Conservation (phyloP, 352 stramenopile species). For the Pythium aquatile region DNA sequence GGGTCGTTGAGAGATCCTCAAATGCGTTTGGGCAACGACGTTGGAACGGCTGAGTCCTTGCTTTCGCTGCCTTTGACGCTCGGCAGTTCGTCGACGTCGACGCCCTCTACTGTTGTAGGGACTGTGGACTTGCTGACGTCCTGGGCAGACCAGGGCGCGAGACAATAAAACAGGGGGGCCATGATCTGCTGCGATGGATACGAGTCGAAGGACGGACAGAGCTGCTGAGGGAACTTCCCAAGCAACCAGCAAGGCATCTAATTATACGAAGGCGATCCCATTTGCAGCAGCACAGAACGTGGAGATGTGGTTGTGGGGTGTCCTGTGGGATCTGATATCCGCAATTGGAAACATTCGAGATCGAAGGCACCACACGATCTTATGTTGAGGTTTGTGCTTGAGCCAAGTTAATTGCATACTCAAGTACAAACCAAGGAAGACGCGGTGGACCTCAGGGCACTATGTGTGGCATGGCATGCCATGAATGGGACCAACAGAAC, state of each 20-base stretch:
- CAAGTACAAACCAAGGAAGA: too few species aligned
- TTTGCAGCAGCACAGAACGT: slow-evolving; percentile 3
- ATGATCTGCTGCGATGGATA: slow-evolving; percentile 5
- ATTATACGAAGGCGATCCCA: background rate
- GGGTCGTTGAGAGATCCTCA: slow-evolving; percentile 20
- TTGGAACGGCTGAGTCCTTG: background rate
- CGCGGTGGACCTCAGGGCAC: too few species aligned
- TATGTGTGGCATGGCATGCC: too few species aligned
- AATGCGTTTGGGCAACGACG: slow-evolving; percentile 15
- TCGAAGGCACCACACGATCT: slow-evolving; percentile 1
- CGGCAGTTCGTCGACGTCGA: background rate
- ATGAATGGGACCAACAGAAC: too few species aligned
- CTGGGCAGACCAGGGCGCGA: slow-evolving; percentile 23
- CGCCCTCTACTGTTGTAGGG: background rate
- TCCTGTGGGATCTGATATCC: slow-evolving; percentile 6
- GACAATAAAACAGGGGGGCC: slow-evolving; percentile 7
- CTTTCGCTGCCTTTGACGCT: background rate
- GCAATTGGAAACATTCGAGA: slow-evolving; percentile 7
- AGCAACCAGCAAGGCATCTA: background rate
- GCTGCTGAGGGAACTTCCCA: background rate
- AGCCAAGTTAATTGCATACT: too few species aligned
- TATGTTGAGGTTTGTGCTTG: background rate
- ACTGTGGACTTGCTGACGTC: background rate
- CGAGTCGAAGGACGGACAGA: background rate
- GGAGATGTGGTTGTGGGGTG: background rate